phyloP scores from a whole-genome alignment of 495 filamentous ascomycete species.

The Penicillium goetzii region DNA sequence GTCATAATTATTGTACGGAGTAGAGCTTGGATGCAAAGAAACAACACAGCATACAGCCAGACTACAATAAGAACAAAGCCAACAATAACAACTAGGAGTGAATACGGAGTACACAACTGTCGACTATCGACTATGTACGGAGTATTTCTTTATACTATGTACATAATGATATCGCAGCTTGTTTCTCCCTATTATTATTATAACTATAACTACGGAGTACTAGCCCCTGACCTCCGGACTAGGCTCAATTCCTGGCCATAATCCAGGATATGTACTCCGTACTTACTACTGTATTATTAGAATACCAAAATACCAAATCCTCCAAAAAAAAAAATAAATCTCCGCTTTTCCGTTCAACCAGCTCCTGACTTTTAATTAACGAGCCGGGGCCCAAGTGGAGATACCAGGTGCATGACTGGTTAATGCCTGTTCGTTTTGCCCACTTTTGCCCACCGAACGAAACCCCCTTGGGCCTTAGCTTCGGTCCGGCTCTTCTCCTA shows the following conservation, averaged over 20 bases:
- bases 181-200: background rate
- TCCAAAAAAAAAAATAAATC: background rate
- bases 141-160: background rate
- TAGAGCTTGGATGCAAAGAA: no score
- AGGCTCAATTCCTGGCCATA: background rate
- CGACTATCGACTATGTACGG: background rate
- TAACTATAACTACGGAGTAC: no score
- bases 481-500: conserved; percentile 22
- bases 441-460: background rate
- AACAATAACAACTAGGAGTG: background rate
- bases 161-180: background rate
- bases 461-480: conserved; percentile 26
- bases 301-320: background rate
- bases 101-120: background rate
- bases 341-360: conserved; percentile 3
- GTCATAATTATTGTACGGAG: no score
- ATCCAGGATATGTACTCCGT: background rate
- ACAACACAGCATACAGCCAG: no score
- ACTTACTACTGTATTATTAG: no score
- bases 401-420: background rate
- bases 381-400: conserved; percentile 19
- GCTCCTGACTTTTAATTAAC: conserved; percentile 16
- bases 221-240: background rate
- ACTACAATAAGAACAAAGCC: background rate
- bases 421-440: background rate